These are phyloP conservation scores for Saitoella complicata DNA, from an alignment of 805 yeast genomes.

Conservation along the genomic window DNA sequence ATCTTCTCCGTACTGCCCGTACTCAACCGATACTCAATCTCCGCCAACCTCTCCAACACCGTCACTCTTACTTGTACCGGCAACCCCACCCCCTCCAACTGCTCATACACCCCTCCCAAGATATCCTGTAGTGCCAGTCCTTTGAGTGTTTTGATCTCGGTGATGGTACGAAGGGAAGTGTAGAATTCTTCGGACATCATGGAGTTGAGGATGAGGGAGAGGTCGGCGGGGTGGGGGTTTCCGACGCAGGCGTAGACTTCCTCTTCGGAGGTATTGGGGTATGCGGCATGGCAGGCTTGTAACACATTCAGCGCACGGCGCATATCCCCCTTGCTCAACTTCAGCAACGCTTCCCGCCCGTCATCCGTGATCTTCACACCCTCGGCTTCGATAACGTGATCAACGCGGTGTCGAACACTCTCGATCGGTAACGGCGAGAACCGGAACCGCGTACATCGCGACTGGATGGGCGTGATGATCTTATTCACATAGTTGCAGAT, in stretches of 20 bases:
- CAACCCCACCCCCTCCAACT: slow-evolving; percentile 53
- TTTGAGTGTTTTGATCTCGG: slow-evolving; percentile 45
- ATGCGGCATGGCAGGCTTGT: slow-evolving; percentile 82
- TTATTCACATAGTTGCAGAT: slow-evolving; percentile 93
- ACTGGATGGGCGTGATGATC: slow-evolving; percentile 80
- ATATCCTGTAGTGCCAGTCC: slow-evolving; percentile 87
- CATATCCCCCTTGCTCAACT: slow-evolving; percentile 88
- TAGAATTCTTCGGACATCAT: slow-evolving; percentile 81
- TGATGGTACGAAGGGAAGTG: slow-evolving; percentile 50
- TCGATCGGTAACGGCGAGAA: slow-evolving; percentile 62
- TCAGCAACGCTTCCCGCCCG: slow-evolving; percentile 52
- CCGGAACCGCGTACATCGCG: slow-evolving; percentile 90
- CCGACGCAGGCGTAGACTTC: slow-evolving; percentile 92
- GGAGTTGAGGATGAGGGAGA: slow-evolving; percentile 58
- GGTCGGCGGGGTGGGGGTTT: slow-evolving; percentile 79
- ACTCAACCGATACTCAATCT: slow-evolving; percentile 79
- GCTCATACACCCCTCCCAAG: slow-evolving; percentile 56
- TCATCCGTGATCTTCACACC: slow-evolving; percentile 37
- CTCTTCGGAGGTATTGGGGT: slow-evolving; percentile 37
- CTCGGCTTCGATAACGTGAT: slow-evolving; percentile 55
- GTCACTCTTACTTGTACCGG: slow-evolving; percentile 43
- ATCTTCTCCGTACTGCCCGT: slow-evolving; percentile 85
- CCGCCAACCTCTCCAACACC: slow-evolving; percentile 58
- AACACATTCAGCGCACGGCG: slow-evolving; percentile 82
- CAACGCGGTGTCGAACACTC: slow-evolving; percentile 54